These are phyloP conservation scores for Leccinum huronense DNA, from an alignment of 1,284 basidiomycete genomes.

Conservation along the genomic window DNA sequence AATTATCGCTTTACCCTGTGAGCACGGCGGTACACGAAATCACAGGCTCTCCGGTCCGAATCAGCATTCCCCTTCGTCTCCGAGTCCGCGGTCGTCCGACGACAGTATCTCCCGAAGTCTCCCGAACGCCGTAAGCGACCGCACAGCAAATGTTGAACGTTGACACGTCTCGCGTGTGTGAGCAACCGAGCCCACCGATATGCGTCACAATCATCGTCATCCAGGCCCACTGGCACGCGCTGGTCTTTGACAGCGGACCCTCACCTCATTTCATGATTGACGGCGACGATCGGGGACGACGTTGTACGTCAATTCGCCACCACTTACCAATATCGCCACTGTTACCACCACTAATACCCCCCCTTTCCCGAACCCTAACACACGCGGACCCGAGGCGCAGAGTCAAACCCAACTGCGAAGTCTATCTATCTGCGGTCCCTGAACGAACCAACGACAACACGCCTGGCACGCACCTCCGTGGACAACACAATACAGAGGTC, in stretches of 20 bases:
- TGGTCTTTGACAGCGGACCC: background rate
- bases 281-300: background rate
- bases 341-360: background rate
- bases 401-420: background rate
- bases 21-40: background rate
- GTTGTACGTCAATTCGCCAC: background rate
- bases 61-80: background rate
- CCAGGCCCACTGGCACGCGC: background rate
- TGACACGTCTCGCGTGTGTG: background rate
- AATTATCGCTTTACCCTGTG: too few species aligned
- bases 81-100: conserved; percentile 9
- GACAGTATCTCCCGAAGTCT: background rate
- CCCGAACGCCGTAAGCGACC: background rate
- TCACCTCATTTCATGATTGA: background rate
- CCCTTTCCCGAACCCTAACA: conserved; percentile 1
- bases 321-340: background rate
- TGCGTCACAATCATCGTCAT: background rate
- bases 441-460: background rate
- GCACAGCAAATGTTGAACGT: background rate
- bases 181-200: background rate
- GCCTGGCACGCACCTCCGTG: background rate
- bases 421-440: background rate
- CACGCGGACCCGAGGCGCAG: conserved; percentile 14
- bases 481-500: background rate
- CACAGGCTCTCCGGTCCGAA: background rate